phyloP scores from a whole-genome alignment of 192 early-diverging fungal genomes.

The Entomortierella parvispora region DNA sequence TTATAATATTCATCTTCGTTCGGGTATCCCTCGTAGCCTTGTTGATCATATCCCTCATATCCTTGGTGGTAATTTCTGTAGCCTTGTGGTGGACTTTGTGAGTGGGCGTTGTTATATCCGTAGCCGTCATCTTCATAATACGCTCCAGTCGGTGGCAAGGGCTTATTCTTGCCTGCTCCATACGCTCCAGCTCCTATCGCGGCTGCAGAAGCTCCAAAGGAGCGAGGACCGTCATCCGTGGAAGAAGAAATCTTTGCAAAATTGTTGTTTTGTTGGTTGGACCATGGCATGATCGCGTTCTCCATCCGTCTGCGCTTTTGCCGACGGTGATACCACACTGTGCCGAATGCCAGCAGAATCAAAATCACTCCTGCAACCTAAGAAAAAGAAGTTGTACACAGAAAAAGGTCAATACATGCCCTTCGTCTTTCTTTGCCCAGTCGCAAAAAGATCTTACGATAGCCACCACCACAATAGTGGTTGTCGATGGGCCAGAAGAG shows the following conservation, averaged over 20 bases:
- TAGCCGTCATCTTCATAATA: constrained; percentile 21
- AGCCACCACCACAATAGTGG: neutral
- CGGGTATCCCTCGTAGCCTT: neutral
- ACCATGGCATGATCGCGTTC: constrained; percentile 37
- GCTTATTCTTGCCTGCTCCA: neutral
- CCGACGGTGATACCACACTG: constrained; percentile 17
- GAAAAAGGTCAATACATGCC: neutral
- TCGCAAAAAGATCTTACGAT: neutral
- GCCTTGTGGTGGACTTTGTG: constrained; percentile 8
- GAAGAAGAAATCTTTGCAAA: constrained; percentile 30
- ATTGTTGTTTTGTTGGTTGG: neutral
- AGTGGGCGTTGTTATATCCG: constrained; percentile 18
- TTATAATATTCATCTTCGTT: constrained; percentile 36
- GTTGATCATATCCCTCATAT: constrained; percentile 3
- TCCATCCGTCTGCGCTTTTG: constrained; percentile 26
- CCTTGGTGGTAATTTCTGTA: constrained; percentile 14
- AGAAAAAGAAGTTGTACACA: neutral
- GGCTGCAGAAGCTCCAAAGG: neutral
- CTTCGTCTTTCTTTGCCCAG: neutral
- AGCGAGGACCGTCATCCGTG: constrained; percentile 14
- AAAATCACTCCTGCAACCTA: constrained; percentile 29
- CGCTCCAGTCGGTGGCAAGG: neutral
- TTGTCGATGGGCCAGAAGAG: too few relatives aligned
- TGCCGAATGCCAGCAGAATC: constrained; percentile 13
- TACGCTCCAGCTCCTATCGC: neutral